Percentiles rank a stretch among this genome's conserved stretches.
phyloP scores from a whole-genome alignment of 2,329 filamentous ascomycete species.

The Sporothrix sp. region DNA sequence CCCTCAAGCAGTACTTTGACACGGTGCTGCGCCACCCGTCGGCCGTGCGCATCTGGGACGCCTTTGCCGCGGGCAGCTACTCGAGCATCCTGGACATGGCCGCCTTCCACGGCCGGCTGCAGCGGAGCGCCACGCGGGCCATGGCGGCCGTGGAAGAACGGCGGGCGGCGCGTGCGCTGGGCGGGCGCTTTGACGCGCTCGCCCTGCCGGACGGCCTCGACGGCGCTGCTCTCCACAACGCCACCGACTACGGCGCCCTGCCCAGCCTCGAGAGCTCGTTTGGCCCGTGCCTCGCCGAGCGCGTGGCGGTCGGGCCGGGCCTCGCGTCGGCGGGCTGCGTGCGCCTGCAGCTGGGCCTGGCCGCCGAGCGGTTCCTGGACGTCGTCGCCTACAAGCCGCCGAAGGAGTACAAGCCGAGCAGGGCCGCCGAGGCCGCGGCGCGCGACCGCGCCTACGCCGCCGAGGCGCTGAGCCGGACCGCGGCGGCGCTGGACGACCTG shows the following conservation, averaged over 20 bases:
- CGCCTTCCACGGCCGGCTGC: conserved; percentile 33
- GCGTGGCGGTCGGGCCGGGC: conserved; percentile 40
- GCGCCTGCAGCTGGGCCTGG: conserved; percentile 39
- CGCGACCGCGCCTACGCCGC: conserved; percentile 36
- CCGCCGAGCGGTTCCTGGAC: conserved; percentile 44
- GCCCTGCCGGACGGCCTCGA: conserved; percentile 32
- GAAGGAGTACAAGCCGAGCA: conserved; percentile 40
- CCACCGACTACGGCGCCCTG: conserved; percentile 44
- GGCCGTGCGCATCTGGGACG: conserved; percentile 36
- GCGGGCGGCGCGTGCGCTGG: conserved; percentile 35
- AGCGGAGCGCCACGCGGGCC: conserved; percentile 41
- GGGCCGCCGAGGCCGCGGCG: conserved; percentile 27
- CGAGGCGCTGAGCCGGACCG: conserved; percentile 34
- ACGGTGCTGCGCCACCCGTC: conserved; percentile 30
- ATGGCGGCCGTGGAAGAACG: conserved; percentile 44
- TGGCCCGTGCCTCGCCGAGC: conserved; percentile 31
- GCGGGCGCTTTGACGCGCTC: conserved; percentile 31
- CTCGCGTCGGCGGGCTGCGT: conserved; percentile 26
- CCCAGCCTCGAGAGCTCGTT: conserved; percentile 35
- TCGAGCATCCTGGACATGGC: conserved; percentile 40
- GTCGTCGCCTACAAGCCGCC: conserved; percentile 39
- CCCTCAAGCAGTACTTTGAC: conserved; percentile 37
- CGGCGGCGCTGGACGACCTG: conserved; percentile 31
- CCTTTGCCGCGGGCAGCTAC: conserved; percentile 42
- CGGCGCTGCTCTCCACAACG: conserved; percentile 30